Base-by-base conservation (phyloP, 805 yeast genomes). In the Saturnispora dispora region DNA sequence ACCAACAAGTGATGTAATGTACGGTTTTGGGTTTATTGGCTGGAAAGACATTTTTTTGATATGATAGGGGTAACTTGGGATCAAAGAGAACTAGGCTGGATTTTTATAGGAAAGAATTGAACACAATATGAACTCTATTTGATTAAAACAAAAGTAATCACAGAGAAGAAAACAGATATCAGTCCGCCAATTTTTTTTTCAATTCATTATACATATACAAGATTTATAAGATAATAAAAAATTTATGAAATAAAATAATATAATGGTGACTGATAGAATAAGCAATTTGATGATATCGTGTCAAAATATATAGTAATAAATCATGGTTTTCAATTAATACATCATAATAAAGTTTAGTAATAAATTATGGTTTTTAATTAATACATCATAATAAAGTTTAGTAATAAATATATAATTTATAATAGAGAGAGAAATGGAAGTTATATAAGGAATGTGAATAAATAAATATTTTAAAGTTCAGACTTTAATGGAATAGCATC, bases 21-120 rank as follows among this genome's bases (percentile, higher is more conserved):
- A 93, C n/a, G 96, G 96, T 63, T 86, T 89, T 15, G 97, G 97
- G 61, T 88, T 88, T 22, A 84, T 72, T 17, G 96, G 93, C 55
- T 74, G 78, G 57, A 77, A 75, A 15, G 71, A 67, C 71, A 68
- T 66, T 37, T 18, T 9, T 18, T 10, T 30, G 33, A 30, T 30
- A 4, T 3, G n/a, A 3, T 25, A 13, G 33, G 13, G 33, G n/a
- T 30, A 30, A 11, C 10, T 10, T 11, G 33, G 7, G 10, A 25
- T 25, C 28, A 25, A 25, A 25, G 8, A 7, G 28, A 25, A 25
- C 28, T 25, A 25, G 28, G 8, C 10, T 3, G 15, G 15, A 13
- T 13, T 10, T 9, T 13, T 30, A 10, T 30, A 30, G 15, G 22
- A n/a, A 6, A 17, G 22, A 36, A 17, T 36, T 36, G 40, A 36